Percentiles rank a stretch among this genome's conserved stretches.
Evolutionary conservation across 805 yeast species (phyloP).

Genomic region (Cyberlindnera xylosilytica): DNA sequence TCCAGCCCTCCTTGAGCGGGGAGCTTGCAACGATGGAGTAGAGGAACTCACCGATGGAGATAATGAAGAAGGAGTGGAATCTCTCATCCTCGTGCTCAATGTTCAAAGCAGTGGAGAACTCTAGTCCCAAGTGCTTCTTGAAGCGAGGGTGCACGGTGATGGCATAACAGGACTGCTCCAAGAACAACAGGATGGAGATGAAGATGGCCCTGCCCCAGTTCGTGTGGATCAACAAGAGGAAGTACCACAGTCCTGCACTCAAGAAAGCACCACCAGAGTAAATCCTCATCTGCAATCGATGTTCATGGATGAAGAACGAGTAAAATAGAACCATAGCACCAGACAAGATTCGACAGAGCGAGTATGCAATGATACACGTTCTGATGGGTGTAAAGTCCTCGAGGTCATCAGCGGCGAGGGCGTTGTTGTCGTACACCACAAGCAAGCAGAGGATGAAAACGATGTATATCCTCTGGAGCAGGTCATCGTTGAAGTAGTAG

Average conservation of each 20-base stretch:
- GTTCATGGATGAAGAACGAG: slow-evolving; percentile 45
- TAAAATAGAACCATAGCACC: slow-evolving; percentile 30
- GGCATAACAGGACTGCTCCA: slow-evolving; percentile 41
- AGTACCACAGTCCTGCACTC: slow-evolving; percentile 44
- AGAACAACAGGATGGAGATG: slow-evolving; percentile 35
- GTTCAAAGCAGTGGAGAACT: slow-evolving; percentile 56
- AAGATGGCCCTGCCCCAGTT: slow-evolving; percentile 46
- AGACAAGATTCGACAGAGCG: slow-evolving; percentile 31
- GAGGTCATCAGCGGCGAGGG: slow-evolving; percentile 35
- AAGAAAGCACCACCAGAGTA: slow-evolving; percentile 33
- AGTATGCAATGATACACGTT: slow-evolving; percentile 36
- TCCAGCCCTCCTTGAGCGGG: slow-evolving; percentile 45
- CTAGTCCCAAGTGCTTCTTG: slow-evolving; percentile 40
- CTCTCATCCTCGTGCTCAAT: slow-evolving; percentile 69
- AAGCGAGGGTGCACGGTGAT: slow-evolving; percentile 43
- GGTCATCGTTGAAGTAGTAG: slow-evolving; percentile 59
- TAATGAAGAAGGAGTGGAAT: slow-evolving; percentile 52
- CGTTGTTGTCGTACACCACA: slow-evolving; percentile 50
- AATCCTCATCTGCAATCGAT: slow-evolving; percentile 46
- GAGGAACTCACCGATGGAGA: slow-evolving; percentile 64
- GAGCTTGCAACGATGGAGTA: slow-evolving; percentile 48
- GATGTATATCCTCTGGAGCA: slow-evolving; percentile 49
- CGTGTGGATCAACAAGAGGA: slow-evolving; percentile 43
- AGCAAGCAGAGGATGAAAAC: slow-evolving; percentile 51
- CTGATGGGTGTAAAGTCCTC: slow-evolving; percentile 36